A percentile compares a stretch with the other conserved stretches of the same genome.
These are phyloP conservation scores for Penicillium waksmanii DNA, from an alignment of 495 filamentous ascomycete genomes.

Conservation along the genomic window DNA sequence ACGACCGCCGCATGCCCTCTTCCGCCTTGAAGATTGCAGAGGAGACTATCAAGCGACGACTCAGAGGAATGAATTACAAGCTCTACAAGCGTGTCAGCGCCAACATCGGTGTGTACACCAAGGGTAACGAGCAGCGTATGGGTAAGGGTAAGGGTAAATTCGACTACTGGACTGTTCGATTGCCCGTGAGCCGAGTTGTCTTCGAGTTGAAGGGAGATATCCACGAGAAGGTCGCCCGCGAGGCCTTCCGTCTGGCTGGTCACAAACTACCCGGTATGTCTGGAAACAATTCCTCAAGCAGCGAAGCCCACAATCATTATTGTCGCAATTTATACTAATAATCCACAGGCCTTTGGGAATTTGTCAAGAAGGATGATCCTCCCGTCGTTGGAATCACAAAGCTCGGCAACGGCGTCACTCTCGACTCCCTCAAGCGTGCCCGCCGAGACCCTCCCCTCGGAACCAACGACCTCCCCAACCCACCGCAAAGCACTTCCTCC, in stretches of 20 bases:
- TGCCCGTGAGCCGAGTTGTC: constrained; percentile 84
- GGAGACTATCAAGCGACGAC: constrained; percentile 83
- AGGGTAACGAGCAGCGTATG: constrained; percentile 96
- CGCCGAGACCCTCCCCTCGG: constrained; percentile 65
- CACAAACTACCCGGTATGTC: constrained; percentile 90
- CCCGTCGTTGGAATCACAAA: constrained; percentile 94
- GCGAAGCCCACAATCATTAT: neutral
- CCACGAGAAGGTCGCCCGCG: constrained; percentile 91
- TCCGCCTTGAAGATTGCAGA: constrained; percentile 84
- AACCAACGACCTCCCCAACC: constrained; percentile 34
- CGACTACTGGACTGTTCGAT: constrained; percentile 90
- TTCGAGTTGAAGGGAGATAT: constrained; percentile 90
- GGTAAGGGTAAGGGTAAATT: constrained; percentile 98
- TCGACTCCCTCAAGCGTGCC: constrained; percentile 77
- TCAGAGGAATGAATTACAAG: constrained; percentile 90
- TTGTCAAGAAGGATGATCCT: constrained; percentile 90
- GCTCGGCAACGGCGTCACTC: constrained; percentile 75
- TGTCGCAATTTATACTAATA: constrained; percentile 26
- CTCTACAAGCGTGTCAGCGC: constrained; percentile 88
- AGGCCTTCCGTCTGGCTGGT: constrained; percentile 92
- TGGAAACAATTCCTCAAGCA: constrained; percentile 4
- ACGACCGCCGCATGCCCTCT: constrained; percentile 90
- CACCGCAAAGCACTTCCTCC: constrained; percentile 44
- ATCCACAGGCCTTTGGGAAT: constrained; percentile 82
- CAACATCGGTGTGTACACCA: constrained; percentile 92